Conservation (phyloP, 169 alveolate genomes). For the Eimeria tenella region DNA sequence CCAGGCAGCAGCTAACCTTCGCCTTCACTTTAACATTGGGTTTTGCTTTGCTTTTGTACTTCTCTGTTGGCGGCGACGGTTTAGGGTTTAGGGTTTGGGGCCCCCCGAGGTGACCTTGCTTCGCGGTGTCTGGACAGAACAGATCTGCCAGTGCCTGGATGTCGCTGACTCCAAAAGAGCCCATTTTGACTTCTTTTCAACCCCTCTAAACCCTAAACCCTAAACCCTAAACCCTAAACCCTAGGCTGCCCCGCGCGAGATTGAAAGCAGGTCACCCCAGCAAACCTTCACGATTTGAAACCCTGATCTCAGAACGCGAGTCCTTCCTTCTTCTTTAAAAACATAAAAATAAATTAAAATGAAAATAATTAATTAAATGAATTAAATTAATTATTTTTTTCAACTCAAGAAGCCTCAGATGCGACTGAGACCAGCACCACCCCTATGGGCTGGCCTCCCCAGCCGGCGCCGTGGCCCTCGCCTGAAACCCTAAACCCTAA, state of each 20-base stretch:
- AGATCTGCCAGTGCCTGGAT: conserved; percentile 56
- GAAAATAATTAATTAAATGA: too few relatives aligned
- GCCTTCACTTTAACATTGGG: conserved; percentile 53
- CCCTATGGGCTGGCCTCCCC: too few relatives aligned
- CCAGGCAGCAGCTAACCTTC: neutral
- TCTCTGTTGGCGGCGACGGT: neutral
- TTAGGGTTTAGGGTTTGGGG: neutral
- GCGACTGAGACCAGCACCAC: too few relatives aligned
- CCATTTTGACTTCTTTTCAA: neutral
- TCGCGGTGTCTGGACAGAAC: conserved; percentile 56
- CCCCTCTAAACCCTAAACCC: conserved; percentile 34
- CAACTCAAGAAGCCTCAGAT: too few relatives aligned
- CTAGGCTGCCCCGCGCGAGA: neutral
- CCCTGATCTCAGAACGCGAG: too few relatives aligned
- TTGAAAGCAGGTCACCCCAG: neutral
- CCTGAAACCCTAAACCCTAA: neutral
- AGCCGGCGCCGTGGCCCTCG: too few relatives aligned
- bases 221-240: neutral
- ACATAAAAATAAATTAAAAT: too few relatives aligned
- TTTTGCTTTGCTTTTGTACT: conserved; percentile 37
- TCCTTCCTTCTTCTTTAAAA: too few relatives aligned
- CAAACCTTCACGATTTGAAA: neutral
- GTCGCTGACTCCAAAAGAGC: conserved; percentile 8
- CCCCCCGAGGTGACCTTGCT: neutral
- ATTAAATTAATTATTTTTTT: too few relatives aligned